These are phyloP conservation scores for Penicillium lividum DNA, from an alignment of 495 filamentous ascomycete genomes.

Conservation along the genomic window DNA sequence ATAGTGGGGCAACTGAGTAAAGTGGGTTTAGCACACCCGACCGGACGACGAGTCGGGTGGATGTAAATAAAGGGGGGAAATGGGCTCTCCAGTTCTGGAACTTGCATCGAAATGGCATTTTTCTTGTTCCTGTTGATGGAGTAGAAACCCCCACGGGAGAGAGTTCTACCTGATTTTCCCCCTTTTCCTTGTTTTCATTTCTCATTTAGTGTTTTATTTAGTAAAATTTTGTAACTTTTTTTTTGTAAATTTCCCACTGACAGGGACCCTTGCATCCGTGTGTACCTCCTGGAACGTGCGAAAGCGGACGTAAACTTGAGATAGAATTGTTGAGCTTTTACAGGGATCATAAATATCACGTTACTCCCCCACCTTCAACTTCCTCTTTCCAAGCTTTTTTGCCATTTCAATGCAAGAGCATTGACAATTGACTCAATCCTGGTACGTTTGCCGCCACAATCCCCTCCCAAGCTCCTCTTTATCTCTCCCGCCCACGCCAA, in stretches of 20 bases:
- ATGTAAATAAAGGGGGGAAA: conserved; percentile 11
- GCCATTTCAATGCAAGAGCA: conserved; percentile 11
- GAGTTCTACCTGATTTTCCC: conserved; percentile 11
- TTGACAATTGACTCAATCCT: conserved; percentile 5
- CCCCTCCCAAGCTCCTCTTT: background rate
- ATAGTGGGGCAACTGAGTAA: conserved; percentile 3
- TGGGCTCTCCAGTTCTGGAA: conserved; percentile 17
- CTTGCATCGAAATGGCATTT: conserved; percentile 6
- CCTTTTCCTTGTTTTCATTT: background rate
- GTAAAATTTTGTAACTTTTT: background rate
- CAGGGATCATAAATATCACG: conserved; percentile 24
- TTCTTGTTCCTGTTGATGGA: background rate
- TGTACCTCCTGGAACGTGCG: no score
- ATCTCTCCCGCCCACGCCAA: conserved; percentile 18
- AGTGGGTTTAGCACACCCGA: conserved; percentile 1
- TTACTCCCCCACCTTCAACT: conserved; percentile 18
- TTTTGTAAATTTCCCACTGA: background rate
- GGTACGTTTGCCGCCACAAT: background rate
- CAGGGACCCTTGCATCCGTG: background rate
- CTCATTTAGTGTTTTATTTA: background rate
- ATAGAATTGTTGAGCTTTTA: background rate
- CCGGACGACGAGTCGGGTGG: conserved; percentile 8
- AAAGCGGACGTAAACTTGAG: no score
- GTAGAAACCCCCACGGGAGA: conserved; percentile 14
- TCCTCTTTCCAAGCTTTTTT: conserved; percentile 7